phyloP scores from a whole-genome alignment of 371 early-diverging fungal species.

The Haplosporangium sp. region DNA sequence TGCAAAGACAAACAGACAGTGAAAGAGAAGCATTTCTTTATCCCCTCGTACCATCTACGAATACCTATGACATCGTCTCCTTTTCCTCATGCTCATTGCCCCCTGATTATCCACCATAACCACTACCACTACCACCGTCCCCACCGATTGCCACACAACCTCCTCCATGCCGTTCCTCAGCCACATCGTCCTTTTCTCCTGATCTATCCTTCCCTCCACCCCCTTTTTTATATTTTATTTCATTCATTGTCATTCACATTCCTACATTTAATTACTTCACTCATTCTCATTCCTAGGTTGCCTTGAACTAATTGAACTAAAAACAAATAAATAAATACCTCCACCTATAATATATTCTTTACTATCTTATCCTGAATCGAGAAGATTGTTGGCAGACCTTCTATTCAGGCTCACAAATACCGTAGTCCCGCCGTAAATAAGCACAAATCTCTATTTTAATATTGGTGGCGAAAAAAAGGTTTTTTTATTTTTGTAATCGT shows the following conservation, averaged over 20 bases:
- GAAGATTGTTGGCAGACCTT: slow-evolving; percentile 5
- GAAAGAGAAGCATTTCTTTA: neutral
- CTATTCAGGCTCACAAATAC: slow-evolving; percentile 1
- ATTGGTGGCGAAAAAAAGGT: neutral
- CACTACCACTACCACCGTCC: slow-evolving; percentile 5
- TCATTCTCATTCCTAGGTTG: neutral
- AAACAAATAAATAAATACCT: neutral
- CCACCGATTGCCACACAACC: neutral
- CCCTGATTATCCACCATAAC: slow-evolving; percentile 6
- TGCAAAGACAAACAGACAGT: neutral
- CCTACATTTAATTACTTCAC: neutral
- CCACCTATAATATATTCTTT: neutral
- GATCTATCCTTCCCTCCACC: neutral
- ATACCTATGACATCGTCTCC: neutral
- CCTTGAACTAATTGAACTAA: neutral
- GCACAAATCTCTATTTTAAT: neutral
- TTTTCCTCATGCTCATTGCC: slow-evolving; percentile 3
- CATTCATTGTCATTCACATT: slow-evolving; percentile 2
- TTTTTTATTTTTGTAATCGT: neutral
- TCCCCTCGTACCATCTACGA: slow-evolving; percentile 3
- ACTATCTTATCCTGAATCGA: neutral
- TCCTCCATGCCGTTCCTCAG: neutral
- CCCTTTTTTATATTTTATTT: slow-evolving; percentile 4
- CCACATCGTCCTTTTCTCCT: neutral
- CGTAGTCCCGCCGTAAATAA: neutral